Evolutionary conservation across 768 basidiomycete species (phyloP), one percentile per base, ranked within the genome.

Genomic region (Sistotremastrum niveocremeum): DNA sequence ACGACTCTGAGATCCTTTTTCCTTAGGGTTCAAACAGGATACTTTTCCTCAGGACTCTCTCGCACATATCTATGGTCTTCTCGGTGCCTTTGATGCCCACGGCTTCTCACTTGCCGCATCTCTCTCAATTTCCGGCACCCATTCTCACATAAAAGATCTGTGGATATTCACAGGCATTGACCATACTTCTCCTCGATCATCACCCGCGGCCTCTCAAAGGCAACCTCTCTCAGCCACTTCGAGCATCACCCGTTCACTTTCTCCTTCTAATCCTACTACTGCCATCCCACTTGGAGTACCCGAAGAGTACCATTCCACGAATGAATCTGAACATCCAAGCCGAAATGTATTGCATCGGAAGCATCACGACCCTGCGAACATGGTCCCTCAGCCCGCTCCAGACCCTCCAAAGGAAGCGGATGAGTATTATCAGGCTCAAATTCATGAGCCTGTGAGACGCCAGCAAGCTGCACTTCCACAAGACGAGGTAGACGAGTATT

Each of bases 1-100:
- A 32, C 20, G 20, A 20, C 20, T 20, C 20, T 20, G 20, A 20
- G 1, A 38, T 33, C 40, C 29, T 47, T 51, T 51, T 37, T 51
- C 45, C 45, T 53, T 48, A 85, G 82, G 81, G 79, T 84, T 84
- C 57, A 76, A 84, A 58, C 77, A 84, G 56, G 80, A 86, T 51
- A 76, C 79, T 0, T 86, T 81, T 58, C 73, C 80, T 7, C 71
- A 73, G 0, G 84, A 86, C 57, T 84, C 84, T 2, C 66, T 86
- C 6, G 72, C 69, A 46, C 76, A 84, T 53, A 83, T 86, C 11
- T 70, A 86, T 38, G 62, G 76, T 6, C 68, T 86, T 31, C 67
- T 86, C 20, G 65, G 71, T 11, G 73, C 81, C 37, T 71, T 86
- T 8, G 83, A 86, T 54, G 62, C 66, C 5, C 76, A 84, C 44